These are phyloP conservation scores for Fusarium clavum DNA, from an alignment of 2,329 filamentous ascomycete genomes.

Conservation along the genomic window DNA sequence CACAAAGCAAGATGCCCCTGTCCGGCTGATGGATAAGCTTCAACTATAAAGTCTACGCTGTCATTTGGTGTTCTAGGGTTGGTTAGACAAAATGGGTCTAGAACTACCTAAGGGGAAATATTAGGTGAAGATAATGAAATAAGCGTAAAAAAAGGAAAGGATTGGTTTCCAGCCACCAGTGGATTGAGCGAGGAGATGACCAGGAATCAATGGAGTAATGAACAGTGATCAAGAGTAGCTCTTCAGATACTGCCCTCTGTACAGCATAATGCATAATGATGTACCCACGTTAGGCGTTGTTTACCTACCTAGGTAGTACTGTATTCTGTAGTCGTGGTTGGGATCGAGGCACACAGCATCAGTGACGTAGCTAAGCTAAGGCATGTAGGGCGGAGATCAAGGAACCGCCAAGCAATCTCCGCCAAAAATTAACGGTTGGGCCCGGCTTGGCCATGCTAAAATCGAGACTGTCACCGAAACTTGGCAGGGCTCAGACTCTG, in stretches of 20 bases:
- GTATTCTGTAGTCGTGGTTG: background rate
- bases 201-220: conserved; percentile 12
- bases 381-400: conserved; percentile 9
- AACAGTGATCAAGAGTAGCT: background rate
- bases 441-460: conserved; percentile 31
- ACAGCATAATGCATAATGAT: background rate
- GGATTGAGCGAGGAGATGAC: background rate
- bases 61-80: conserved; percentile 13
- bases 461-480: conserved; percentile 16
- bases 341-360: background rate
- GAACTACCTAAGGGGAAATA: background rate
- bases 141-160: conserved; percentile 5
- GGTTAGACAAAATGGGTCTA: conserved; percentile 16
- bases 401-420: conserved; percentile 34
- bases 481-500: conserved; percentile 25
- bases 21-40: conserved; percentile 31
- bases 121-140: conserved; percentile 17
- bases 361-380: conserved; percentile 30
- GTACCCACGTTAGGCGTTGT: background rate
- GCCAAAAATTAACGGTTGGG: conserved; percentile 33
- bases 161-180: background rate
- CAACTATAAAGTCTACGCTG: conserved; percentile 4
- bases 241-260: background rate
- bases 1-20: conserved; percentile 26
- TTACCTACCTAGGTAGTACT: background rate